Evolutionary conservation across 2,329 filamentous ascomycete species (phyloP).

Genomic region (Fusarium lateritium): DNA sequence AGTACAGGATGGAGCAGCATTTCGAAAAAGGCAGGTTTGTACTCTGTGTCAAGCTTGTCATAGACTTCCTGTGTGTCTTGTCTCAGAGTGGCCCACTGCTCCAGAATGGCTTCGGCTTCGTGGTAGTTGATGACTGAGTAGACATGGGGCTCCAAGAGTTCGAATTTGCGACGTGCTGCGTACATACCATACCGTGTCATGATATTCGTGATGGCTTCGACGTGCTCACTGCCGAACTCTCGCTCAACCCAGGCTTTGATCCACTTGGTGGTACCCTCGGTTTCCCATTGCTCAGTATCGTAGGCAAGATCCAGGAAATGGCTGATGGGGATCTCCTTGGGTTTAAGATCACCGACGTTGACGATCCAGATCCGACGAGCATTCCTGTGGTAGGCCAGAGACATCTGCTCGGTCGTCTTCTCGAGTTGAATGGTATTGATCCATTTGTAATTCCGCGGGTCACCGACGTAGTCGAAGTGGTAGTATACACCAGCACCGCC

Average conservation of each 20-base stretch:
- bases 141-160: slow-evolving; percentile 69
- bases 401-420: slow-evolving; percentile 58
- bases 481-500: slow-evolving; percentile 73
- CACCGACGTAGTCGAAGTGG: slow-evolving; percentile 75
- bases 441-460: slow-evolving; percentile 73
- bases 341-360: slow-evolving; percentile 75
- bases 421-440: slow-evolving; percentile 62
- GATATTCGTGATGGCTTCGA: slow-evolving; percentile 60
- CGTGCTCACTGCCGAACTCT: slow-evolving; percentile 64
- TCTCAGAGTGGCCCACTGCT: slow-evolving; percentile 66
- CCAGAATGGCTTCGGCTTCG: slow-evolving; percentile 69
- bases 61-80: slow-evolving; percentile 62
- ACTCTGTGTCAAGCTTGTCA: slow-evolving; percentile 57
- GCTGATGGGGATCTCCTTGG: slow-evolving; percentile 68
- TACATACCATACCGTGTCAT: slow-evolving; percentile 68
- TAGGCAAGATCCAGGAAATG: slow-evolving; percentile 72
- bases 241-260: slow-evolving; percentile 63
- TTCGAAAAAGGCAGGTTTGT: slow-evolving; percentile 71
- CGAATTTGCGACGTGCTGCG: slow-evolving; percentile 70
- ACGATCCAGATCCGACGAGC: slow-evolving; percentile 73
- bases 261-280: slow-evolving; percentile 56
- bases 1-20: slow-evolving; percentile 73
- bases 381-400: slow-evolving; percentile 63
- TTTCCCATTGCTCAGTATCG: slow-evolving; percentile 59
- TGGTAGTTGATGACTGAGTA: slow-evolving; percentile 73